Conservation (phyloP, 371 early-diverging fungal genomes). For the Phascolomyces articulosus region DNA sequence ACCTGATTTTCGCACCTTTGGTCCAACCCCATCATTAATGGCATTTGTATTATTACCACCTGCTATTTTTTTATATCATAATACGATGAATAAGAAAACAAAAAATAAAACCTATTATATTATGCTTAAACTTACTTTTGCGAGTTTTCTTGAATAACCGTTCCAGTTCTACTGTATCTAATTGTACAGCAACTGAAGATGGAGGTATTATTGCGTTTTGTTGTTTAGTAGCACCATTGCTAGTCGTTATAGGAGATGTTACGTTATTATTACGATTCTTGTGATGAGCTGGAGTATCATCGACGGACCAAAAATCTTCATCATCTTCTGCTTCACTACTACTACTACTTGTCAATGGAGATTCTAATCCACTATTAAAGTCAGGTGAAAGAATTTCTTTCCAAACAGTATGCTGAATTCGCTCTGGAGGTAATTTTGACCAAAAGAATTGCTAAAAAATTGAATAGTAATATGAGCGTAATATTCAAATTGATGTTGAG, state of each 20-base stretch:
- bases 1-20: conserved; percentile 32
- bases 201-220: not conserved
- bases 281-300: not conserved
- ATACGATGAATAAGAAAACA: too few species aligned
- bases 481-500: too few species aligned
- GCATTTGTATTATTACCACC: not conserved
- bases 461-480: conserved; percentile 20
- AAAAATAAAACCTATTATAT: too few species aligned
- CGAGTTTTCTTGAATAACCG: conserved; percentile 39
- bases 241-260: too few species aligned
- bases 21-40: not conserved
- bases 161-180: conserved; percentile 47
- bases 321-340: conserved; percentile 27
- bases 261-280: not conserved
- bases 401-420: conserved; percentile 62
- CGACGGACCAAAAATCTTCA: conserved; percentile 15
- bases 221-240: not conserved
- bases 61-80: too few species aligned
- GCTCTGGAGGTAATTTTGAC: conserved; percentile 60
- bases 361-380: conserved; percentile 27
- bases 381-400: conserved; percentile 48
- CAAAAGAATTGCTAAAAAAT: conserved; percentile 55
- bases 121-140: conserved; percentile 5
- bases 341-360: conserved; percentile 18
- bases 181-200: not conserved